Evolutionary conservation across 2,329 filamentous ascomycete species (phyloP), one percentile per base, ranked within the genome.

Genomic region (Myriosclerotinia scirpicola): DNA sequence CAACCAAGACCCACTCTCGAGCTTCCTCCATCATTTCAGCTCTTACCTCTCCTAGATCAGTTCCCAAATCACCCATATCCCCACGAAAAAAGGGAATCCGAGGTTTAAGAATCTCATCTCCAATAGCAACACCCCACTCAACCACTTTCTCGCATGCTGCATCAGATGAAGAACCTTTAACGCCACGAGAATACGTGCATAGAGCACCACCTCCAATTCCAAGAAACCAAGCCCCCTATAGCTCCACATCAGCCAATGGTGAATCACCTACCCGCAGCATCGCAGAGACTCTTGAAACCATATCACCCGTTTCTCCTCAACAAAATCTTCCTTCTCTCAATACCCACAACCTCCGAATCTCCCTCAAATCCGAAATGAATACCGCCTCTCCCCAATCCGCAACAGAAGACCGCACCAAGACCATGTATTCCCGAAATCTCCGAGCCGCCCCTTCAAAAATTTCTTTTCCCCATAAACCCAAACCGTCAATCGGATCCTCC

Each of bases 71-170:
- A 14, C 59, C 59, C 1, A 50, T 30, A 44, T 58, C 65, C 20
- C 86, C 87, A 76, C 82, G 69, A 67, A 70, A 65, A 54, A 75
- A 73, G 55, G 63, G 74, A 38, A 62, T 79, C 63, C 83, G 81
- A 73, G 82, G 79, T 26, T 76, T 89, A 69, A 83, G 76, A 74
- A 89, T 89, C 72, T 89, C 87, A 15, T 87, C 86, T 1, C 87
- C 87, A 61, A 86, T 89, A 71, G 84, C 87, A 80, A 89, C 86
- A 11, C 86, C 87, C 17, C 83, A 84, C 78, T 85, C 86, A 2
- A 82, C 79, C 3, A 85, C 83, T 2, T 89, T 88, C 70, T 83
- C 85, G 1, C 80, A 81, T n/a, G 77, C 81, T 17, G 83, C 65
- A 14, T 71, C 85, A 71, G 86, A 88, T 75, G 82, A 87, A 80